These are phyloP conservation scores for Penicillium turbatum DNA, from an alignment of 495 filamentous ascomycete genomes.

Conservation along the genomic window DNA sequence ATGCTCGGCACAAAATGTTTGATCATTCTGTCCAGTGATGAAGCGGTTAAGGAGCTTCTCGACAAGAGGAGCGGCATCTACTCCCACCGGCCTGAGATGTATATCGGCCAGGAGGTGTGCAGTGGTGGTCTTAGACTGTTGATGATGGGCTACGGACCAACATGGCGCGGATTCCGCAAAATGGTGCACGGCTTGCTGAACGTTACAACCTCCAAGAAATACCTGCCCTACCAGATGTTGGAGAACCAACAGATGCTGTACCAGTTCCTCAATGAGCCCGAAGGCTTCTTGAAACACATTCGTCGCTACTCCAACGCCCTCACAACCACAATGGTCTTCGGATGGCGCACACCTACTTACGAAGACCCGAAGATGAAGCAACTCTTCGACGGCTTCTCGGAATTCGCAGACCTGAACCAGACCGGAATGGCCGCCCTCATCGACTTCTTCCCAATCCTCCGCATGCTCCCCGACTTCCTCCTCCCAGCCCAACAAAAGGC, in stretches of 20 bases:
- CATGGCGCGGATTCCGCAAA: slow-evolving; percentile 33
- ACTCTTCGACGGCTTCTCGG: slow-evolving; percentile 49
- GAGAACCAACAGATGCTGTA: slow-evolving; percentile 31
- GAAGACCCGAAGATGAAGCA: slow-evolving; percentile 50
- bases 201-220: slow-evolving; percentile 30
- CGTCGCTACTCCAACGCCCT: slow-evolving; percentile 51
- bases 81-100: slow-evolving; percentile 54
- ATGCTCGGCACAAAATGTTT: slow-evolving; percentile 53
- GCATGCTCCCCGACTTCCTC: slow-evolving; percentile 26
- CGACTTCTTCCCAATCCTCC: slow-evolving; percentile 31
- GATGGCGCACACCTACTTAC: slow-evolving; percentile 44
- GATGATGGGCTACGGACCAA: slow-evolving; percentile 33
- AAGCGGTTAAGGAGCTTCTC: slow-evolving; percentile 55
- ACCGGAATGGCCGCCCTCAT: slow-evolving; percentile 36
- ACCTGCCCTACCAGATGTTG: slow-evolving; percentile 41
- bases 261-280: slow-evolving; percentile 28
- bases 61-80: slow-evolving; percentile 56
- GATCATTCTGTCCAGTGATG: slow-evolving; percentile 57
- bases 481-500: slow-evolving; percentile 27
- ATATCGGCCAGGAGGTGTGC: slow-evolving; percentile 35
- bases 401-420: slow-evolving; percentile 42
- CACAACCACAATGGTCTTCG: slow-evolving; percentile 55
- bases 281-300: slow-evolving; percentile 46
- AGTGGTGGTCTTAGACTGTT: slow-evolving; percentile 29
- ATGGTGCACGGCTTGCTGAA: slow-evolving; percentile 33